These are phyloP conservation scores for Paracoccidioides brasiliensis DNA, from an alignment of 2,329 filamentous ascomycete species.

Conservation along the genomic window DNA sequence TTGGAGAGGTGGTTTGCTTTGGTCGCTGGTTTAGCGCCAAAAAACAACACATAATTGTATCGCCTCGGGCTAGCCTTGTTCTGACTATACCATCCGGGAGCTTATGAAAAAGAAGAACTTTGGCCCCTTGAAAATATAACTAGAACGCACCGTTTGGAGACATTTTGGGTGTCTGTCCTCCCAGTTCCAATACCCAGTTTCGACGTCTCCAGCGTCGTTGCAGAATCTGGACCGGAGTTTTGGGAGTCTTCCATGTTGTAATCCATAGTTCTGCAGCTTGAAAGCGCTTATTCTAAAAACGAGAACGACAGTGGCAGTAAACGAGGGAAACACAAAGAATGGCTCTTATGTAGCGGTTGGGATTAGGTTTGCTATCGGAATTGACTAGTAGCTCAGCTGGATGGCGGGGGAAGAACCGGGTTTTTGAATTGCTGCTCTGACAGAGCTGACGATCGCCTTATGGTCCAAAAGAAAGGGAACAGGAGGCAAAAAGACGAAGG, in stretches of 20 bases:
- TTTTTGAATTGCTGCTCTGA: neutral
- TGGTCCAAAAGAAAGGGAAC: neutral
- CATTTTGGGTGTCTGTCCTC: conserved; percentile 56
- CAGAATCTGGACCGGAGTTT: conserved; percentile 51
- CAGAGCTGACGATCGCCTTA: neutral
- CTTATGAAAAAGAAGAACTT: neutral
- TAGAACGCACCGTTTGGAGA: conserved; percentile 56
- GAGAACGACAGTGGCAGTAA: neutral
- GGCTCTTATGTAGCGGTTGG: neutral
- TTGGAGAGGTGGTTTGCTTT: neutral
- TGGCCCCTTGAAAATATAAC: neutral
- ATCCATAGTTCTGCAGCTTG: conserved; percentile 30
- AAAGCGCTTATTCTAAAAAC: neutral
- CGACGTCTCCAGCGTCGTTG: conserved; percentile 39
- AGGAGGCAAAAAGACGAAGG: neutral
- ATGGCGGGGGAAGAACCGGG: neutral
- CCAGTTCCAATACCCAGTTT: conserved; percentile 46
- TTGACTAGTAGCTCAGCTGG: no score
- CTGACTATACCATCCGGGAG: neutral
- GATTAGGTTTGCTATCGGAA: neutral
- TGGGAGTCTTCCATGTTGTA: conserved; percentile 50
- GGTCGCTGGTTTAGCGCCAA: neutral
- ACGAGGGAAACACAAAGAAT: neutral
- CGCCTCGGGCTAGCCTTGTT: neutral
- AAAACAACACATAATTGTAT: neutral